Evolutionary conservation across 495 filamentous ascomycete genomes (phyloP).

Genomic region (Sordaria brevicollis): DNA sequence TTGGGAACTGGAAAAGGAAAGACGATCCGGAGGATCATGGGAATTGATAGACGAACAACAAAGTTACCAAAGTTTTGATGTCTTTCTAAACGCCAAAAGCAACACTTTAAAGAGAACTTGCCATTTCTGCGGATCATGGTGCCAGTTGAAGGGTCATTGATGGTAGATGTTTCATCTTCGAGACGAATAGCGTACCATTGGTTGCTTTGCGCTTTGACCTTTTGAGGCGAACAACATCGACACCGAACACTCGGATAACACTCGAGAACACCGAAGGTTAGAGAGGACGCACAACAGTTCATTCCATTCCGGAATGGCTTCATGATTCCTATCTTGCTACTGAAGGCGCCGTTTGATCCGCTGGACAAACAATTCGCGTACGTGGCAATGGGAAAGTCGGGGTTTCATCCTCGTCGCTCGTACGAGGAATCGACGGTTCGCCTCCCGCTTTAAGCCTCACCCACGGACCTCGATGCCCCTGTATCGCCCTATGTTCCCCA

Average conservation of each 20-base stretch:
- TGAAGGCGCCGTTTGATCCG: neutral
- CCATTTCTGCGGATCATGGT: neutral
- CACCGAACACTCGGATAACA: neutral
- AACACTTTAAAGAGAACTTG: neutral
- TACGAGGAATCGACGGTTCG: constrained; percentile 10
- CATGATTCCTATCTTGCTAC: constrained; percentile 1
- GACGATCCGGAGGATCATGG: neutral
- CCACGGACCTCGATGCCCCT: neutral
- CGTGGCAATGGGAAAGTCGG: constrained; percentile 1
- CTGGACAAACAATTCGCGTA: neutral
- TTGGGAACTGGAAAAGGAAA: neutral
- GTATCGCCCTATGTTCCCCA: neutral
- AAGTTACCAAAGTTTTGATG: neutral
- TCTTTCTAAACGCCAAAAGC: neutral
- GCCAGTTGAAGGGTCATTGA: neutral
- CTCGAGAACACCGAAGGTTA: neutral
- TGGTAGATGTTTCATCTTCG: neutral
- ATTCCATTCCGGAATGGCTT: constrained; percentile 13
- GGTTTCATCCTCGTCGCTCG: constrained; percentile 7
- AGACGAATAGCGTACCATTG: neutral
- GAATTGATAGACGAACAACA: neutral
- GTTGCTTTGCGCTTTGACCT: neutral
- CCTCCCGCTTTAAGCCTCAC: neutral
- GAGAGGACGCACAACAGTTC: constrained; percentile 3
- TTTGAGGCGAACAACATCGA: neutral